phyloP scores from a whole-genome alignment of 2,329 filamentous ascomycete genomes.

The Fusarium ramigenum region DNA sequence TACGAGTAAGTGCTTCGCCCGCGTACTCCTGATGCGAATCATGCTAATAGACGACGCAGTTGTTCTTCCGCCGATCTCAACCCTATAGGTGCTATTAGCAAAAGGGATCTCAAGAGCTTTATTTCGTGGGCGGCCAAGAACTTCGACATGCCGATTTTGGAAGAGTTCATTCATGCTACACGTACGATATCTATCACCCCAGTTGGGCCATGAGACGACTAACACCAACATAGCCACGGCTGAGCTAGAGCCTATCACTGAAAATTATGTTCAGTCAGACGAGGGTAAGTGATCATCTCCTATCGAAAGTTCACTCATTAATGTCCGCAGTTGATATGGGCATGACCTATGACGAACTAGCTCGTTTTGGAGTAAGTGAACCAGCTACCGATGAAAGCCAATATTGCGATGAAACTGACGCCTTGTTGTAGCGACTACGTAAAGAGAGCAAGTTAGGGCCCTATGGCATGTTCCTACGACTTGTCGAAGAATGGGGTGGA shows the following conservation, averaged over 20 bases:
- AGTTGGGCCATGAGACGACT: neutral
- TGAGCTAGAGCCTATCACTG: slow-evolving; percentile 57
- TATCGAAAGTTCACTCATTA: neutral
- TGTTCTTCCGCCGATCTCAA: slow-evolving; percentile 1
- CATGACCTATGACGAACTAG: slow-evolving; percentile 54
- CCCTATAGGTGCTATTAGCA: neutral
- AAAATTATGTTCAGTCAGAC: slow-evolving; percentile 37
- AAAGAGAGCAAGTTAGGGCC: slow-evolving; percentile 56
- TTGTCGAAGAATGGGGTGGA: slow-evolving; percentile 51
- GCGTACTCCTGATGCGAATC: neutral
- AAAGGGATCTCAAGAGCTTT: slow-evolving; percentile 73
- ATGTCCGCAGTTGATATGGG: slow-evolving; percentile 52
- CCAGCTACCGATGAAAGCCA: neutral
- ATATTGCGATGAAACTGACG: neutral
- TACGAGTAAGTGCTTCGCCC: slow-evolving; percentile 31
- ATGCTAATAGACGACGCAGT: neutral
- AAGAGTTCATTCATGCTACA: slow-evolving; percentile 68
- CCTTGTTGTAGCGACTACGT: slow-evolving; percentile 40
- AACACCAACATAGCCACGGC: slow-evolving; percentile 43
- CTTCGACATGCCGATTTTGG: slow-evolving; percentile 69
- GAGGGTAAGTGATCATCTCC: neutral
- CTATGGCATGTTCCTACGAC: slow-evolving; percentile 51
- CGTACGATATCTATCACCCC: slow-evolving; percentile 49
- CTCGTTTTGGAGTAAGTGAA: slow-evolving; percentile 47
- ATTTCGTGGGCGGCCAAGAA: slow-evolving; percentile 64